These are phyloP conservation scores for Trametes polyzona DNA, from an alignment of 1,284 basidiomycete species.

Conservation along the genomic window DNA sequence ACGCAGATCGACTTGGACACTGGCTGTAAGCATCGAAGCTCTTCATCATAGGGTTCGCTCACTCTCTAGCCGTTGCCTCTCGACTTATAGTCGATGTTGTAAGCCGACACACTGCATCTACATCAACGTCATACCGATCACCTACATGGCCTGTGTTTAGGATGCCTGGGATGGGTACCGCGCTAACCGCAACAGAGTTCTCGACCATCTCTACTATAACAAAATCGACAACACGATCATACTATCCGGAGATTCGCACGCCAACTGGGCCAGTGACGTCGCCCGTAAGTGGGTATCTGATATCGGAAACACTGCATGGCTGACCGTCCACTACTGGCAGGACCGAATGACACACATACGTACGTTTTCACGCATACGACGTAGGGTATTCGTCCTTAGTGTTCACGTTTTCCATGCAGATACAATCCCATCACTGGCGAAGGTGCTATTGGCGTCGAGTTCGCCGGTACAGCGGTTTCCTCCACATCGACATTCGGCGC, in stretches of 20 bases:
- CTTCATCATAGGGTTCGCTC: too few species aligned
- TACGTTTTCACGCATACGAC: slow-evolving; percentile 29
- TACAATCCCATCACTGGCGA: slow-evolving; percentile 58
- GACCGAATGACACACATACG: slow-evolving; percentile 54
- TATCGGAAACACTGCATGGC: too few species aligned
- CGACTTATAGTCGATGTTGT: slow-evolving; percentile 35
- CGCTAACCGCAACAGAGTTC: slow-evolving; percentile 58
- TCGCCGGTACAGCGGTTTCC: slow-evolving; percentile 68
- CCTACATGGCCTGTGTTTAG: slow-evolving; percentile 31
- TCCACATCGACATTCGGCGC: slow-evolving; percentile 56
- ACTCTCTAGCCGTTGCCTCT: too few species aligned
- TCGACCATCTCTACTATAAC: slow-evolving; percentile 57
- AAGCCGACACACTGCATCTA: too few species aligned
- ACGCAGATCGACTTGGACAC: slow-evolving; percentile 49
- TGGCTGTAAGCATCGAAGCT: slow-evolving; percentile 42
- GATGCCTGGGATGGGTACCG: slow-evolving; percentile 72
- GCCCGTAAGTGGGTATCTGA: slow-evolving; percentile 44
- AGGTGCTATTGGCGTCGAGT: slow-evolving; percentile 66
- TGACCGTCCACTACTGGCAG: slow-evolving; percentile 30
- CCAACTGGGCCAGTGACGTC: slow-evolving; percentile 64
- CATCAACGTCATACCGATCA: background rate
- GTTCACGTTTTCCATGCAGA: slow-evolving; percentile 32
- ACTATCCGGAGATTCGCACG: slow-evolving; percentile 68
- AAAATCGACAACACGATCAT: slow-evolving; percentile 63
- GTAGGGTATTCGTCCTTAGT: background rate